Percentiles rank a stretch among this genome's conserved stretches.
Evolutionary conservation across 306 rosid species (phyloP).

Genomic region (Spatholobus suberectus): DNA sequence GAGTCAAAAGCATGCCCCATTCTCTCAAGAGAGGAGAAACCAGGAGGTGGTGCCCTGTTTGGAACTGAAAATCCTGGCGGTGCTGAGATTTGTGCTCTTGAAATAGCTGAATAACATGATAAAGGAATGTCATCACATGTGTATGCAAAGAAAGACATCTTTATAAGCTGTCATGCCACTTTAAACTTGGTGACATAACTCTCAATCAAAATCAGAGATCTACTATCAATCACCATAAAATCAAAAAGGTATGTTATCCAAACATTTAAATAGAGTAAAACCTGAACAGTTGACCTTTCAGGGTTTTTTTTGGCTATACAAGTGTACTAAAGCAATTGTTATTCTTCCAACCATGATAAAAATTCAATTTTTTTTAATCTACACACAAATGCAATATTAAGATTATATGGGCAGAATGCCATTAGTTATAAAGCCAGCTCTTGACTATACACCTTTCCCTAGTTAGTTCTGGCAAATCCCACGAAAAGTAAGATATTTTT

Average conservation of each 20-base stretch:
- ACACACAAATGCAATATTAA: neutral
- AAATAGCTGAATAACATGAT: constrained; percentile 51
- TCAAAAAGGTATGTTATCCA: neutral
- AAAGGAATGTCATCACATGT: constrained; percentile 29
- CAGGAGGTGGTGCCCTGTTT: constrained; percentile 85
- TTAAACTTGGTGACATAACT: neutral
- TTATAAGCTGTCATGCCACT: neutral
- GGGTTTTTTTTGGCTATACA: neutral
- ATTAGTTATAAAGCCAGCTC: neutral
- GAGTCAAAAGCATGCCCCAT: constrained; percentile 68
- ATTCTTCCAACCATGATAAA: neutral
- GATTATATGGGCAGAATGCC: neutral
- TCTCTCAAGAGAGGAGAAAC: constrained; percentile 84
- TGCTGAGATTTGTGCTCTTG: constrained; percentile 82
- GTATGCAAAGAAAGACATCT: neutral
- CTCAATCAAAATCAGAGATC: neutral
- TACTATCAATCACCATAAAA: neutral
- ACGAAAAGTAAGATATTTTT: neutral
- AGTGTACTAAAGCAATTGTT: neutral
- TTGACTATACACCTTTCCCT: neutral
- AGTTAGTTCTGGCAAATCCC: neutral
- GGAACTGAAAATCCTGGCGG: constrained; percentile 93
- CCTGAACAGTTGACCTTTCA: neutral
- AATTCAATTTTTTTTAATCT: neutral
- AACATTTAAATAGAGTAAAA: neutral